These are phyloP conservation scores for Aspergillus neotritici DNA, from an alignment of 2,329 filamentous ascomycete genomes.

Conservation along the genomic window DNA sequence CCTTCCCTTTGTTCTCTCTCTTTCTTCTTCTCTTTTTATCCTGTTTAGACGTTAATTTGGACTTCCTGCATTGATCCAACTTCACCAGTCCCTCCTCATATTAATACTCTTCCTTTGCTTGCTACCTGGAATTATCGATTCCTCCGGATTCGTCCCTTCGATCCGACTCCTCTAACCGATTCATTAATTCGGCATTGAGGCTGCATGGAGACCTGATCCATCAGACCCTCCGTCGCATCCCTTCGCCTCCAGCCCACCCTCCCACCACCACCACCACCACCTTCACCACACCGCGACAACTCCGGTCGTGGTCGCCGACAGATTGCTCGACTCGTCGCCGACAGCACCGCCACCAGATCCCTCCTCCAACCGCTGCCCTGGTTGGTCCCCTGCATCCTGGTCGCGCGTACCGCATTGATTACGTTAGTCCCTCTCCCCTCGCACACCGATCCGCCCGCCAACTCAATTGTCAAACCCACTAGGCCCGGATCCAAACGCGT, in stretches of 20 bases:
- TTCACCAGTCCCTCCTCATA: not conserved
- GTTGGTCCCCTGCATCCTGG: slow-evolving; percentile 16
- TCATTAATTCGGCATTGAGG: slow-evolving; percentile 1
- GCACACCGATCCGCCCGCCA: too few relatives aligned
- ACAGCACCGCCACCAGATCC: slow-evolving; percentile 8
- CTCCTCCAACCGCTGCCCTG: slow-evolving; percentile 2
- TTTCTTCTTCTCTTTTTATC: slow-evolving; percentile 9
- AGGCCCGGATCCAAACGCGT: slow-evolving; percentile 13
- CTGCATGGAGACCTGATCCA: too few relatives aligned
- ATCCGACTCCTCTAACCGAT: slow-evolving; percentile 8
- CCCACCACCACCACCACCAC: not conserved
- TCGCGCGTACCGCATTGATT: slow-evolving; percentile 12
- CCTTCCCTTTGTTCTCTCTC: slow-evolving; percentile 10
- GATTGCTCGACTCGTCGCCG: too few relatives aligned
- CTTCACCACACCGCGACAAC: too few relatives aligned
- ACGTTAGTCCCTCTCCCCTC: slow-evolving; percentile 1
- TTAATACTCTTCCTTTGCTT: not conserved
- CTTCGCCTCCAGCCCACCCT: not conserved
- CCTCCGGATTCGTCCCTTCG: slow-evolving; percentile 2
- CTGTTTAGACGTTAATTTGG: too few relatives aligned
- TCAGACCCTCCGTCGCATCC: too few relatives aligned
- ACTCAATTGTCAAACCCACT: too few relatives aligned
- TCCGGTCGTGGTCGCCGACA: too few relatives aligned
- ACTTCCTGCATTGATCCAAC: not conserved
- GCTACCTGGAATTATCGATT: not conserved